These are phyloP conservation scores for Panicum miliaceum DNA, from an alignment of 176 grass and related monocot genomes.

Conservation along the genomic window DNA sequence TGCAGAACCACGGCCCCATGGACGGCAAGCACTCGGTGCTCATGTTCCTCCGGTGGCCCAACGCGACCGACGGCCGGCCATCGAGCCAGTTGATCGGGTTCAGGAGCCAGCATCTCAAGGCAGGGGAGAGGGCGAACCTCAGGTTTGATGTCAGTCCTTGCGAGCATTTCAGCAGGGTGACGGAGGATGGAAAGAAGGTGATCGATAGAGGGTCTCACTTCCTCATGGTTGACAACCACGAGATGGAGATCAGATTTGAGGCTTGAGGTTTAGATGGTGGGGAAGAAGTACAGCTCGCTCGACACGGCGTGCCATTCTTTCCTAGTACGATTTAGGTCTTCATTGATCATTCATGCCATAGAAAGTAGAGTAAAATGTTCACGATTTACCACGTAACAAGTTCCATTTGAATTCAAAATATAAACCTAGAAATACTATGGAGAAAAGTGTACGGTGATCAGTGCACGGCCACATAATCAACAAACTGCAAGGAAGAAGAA, in stretches of 20 bases:
- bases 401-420: too few species aligned
- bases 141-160: constrained; percentile 60
- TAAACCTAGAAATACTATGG: too few species aligned
- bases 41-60: constrained; percentile 60
- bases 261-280: constrained; percentile 26
- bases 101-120: constrained; percentile 56
- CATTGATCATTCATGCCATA: neutral
- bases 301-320: neutral
- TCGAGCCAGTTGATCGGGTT: constrained; percentile 58
- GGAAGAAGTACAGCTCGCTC: neutral
- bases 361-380: neutral
- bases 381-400: neutral
- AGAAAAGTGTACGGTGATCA: too few species aligned
- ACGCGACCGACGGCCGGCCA: constrained; percentile 12
- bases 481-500: too few species aligned
- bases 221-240: constrained; percentile 53
- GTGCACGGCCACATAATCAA: too few species aligned
- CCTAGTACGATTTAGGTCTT: neutral
- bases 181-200: constrained; percentile 59
- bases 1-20: constrained; percentile 70
- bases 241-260: constrained; percentile 48
- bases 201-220: constrained; percentile 70
- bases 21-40: constrained; percentile 67
- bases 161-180: constrained; percentile 62
- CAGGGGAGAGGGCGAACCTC: constrained; percentile 38